A percentile compares a stretch with the other conserved stretches of the same genome.
Conservation (phyloP, 306 rosid genomes). For the Medicago ruthenica region DNA sequence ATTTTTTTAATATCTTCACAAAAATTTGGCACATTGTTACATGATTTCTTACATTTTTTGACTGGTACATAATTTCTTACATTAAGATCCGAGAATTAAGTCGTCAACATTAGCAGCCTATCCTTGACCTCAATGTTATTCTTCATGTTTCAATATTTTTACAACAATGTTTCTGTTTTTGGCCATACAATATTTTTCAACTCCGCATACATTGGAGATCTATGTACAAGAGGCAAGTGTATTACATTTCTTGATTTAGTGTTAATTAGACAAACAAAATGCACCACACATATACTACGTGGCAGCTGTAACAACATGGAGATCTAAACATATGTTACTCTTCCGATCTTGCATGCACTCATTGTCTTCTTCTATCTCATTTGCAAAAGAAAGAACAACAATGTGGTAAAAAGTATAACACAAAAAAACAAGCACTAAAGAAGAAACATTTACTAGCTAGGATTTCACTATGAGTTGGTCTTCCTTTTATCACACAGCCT, state of each 20-base stretch:
- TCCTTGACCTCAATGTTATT: neutral
- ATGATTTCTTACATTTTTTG: conserved; percentile 1
- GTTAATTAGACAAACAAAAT: neutral
- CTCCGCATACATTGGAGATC: conserved; percentile 40
- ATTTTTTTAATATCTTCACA: neutral
- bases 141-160: conserved; percentile 11
- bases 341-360: conserved; percentile 13
- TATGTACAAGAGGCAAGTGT: neutral
- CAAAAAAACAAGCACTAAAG: neutral
- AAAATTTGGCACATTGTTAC: neutral
- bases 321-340: conserved; percentile 27
- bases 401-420: conserved; percentile 3
- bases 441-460: neutral
- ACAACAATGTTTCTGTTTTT: conserved; percentile 10
- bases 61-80: neutral
- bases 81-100: conserved; percentile 40
- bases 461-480: conserved; percentile 57
- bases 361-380: neutral
- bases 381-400: conserved; percentile 4
- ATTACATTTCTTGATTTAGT: conserved; percentile 30
- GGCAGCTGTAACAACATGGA: conserved; percentile 31
- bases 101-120: conserved; percentile 7
- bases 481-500: conserved; percentile 59
- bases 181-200: conserved; percentile 36
- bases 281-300: conserved; percentile 5